Conservation (phyloP, 2,329 filamentous ascomycete species). For the Alternaria panax region DNA sequence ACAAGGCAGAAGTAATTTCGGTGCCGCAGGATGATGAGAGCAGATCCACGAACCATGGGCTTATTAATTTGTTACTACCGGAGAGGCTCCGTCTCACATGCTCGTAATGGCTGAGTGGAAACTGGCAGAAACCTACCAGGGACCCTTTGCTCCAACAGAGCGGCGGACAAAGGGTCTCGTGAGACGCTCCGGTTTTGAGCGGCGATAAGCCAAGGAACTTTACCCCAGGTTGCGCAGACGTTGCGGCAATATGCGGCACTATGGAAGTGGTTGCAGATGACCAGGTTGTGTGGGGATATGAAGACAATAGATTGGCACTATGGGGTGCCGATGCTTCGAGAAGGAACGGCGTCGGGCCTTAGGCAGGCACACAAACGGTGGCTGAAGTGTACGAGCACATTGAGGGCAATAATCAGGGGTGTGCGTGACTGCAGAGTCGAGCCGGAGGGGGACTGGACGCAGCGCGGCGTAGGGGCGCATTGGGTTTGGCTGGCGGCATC, state of each 20-base stretch:
- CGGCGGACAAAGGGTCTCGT: conserved; percentile 10
- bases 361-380: conserved; percentile 19
- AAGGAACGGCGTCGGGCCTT: conserved; percentile 24
- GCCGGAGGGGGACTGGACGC: conserved; percentile 23
- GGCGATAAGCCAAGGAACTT: conserved; percentile 29
- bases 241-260: conserved; percentile 39
- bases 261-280: conserved; percentile 36
- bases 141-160: conserved; percentile 26
- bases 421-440: conserved; percentile 23
- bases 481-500: conserved; percentile 35
- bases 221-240: conserved; percentile 45
- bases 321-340: conserved; percentile 45
- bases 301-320: conserved; percentile 43
- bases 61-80: conserved; percentile 16
- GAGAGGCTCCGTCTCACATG: conserved; percentile 6
- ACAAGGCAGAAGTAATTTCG: conserved; percentile 19
- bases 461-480: conserved; percentile 25
- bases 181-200: conserved; percentile 30
- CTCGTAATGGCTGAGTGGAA: not conserved
- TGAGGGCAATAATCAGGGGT: conserved; percentile 27
- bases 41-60: conserved; percentile 5
- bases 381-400: conserved; percentile 21
- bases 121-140: conserved; percentile 17
- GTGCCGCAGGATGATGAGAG: conserved; percentile 4
- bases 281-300: conserved; percentile 41